phyloP scores from a whole-genome alignment of 352 stramenopile species.

The Globisporangium paddicum region DNA sequence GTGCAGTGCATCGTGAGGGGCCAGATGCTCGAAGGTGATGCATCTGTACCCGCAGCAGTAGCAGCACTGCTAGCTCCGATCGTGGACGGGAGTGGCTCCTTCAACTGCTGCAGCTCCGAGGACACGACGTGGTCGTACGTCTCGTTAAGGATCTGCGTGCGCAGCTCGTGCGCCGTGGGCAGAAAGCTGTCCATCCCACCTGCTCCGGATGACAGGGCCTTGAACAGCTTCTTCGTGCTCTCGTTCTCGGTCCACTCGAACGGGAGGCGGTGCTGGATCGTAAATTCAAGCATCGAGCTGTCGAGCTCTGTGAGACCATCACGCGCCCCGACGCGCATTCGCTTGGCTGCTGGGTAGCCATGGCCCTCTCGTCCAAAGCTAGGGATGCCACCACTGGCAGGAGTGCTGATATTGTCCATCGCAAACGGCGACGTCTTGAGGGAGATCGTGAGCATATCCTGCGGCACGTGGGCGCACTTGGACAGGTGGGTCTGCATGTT shows the following conservation, averaged over 20 bases:
- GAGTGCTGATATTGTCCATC: slow-evolving; percentile 6
- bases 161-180: slow-evolving; percentile 29
- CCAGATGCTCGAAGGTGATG: slow-evolving; percentile 7
- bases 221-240: slow-evolving; percentile 48
- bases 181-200: slow-evolving; percentile 19
- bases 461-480: slow-evolving; percentile 69
- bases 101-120: slow-evolving; percentile 30
- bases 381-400: neutral
- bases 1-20: slow-evolving; percentile 39
- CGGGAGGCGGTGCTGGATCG: slow-evolving; percentile 56
- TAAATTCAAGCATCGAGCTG: slow-evolving; percentile 42
- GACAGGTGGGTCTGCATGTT: slow-evolving; percentile 85
- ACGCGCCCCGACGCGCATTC: slow-evolving; percentile 9
- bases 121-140: slow-evolving; percentile 25
- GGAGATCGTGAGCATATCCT: slow-evolving; percentile 25
- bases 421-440: slow-evolving; percentile 12
- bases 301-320: neutral
- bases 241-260: slow-evolving; percentile 61
- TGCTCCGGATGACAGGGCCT: slow-evolving; percentile 5
- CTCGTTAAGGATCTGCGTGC: slow-evolving; percentile 37
- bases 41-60: neutral
- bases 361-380: slow-evolving; percentile 9
- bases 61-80: neutral
- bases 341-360: slow-evolving; percentile 15
- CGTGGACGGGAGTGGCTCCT: slow-evolving; percentile 25